These are phyloP conservation scores for Xenoacremonium recifei DNA, from an alignment of 2,329 filamentous ascomycete genomes.

Conservation along the genomic window DNA sequence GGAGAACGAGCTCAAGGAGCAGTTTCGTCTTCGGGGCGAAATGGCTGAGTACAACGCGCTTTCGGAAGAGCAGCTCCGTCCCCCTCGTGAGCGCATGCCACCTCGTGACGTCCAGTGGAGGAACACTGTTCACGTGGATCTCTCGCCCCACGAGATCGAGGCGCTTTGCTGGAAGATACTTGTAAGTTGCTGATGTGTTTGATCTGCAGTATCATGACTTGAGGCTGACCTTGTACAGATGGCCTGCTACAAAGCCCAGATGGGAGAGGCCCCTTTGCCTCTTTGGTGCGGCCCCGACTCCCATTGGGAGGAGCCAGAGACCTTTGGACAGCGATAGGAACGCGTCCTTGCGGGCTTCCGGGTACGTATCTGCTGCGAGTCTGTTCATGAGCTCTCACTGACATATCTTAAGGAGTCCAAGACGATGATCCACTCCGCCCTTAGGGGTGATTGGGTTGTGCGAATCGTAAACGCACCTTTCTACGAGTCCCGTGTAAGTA, in stretches of 20 bases:
- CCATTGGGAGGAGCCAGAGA: constrained; percentile 22
- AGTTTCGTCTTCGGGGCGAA: background rate
- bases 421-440: constrained; percentile 23
- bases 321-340: constrained; percentile 22
- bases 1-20: constrained; percentile 1
- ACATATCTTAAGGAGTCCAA: constrained; percentile 6
- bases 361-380: constrained; percentile 1
- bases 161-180: constrained; percentile 18
- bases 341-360: constrained; percentile 21
- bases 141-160: constrained; percentile 22
- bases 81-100: constrained; percentile 14
- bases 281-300: constrained; percentile 22
- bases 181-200: background rate
- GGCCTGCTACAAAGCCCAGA: constrained; percentile 14
- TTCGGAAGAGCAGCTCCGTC: constrained; percentile 11
- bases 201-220: no score
- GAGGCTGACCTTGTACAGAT: no score
- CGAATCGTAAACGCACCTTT: constrained; percentile 19
- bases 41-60: constrained; percentile 6
- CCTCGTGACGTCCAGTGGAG: constrained; percentile 15
- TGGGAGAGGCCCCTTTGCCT: constrained; percentile 17
- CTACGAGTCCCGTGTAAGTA: constrained; percentile 18
- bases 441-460: constrained; percentile 18
- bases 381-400: background rate
- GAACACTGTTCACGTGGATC: constrained; percentile 15